phyloP scores from a whole-genome alignment of 2,329 filamentous ascomycete genomes.

The Fusarium camptoceras region DNA sequence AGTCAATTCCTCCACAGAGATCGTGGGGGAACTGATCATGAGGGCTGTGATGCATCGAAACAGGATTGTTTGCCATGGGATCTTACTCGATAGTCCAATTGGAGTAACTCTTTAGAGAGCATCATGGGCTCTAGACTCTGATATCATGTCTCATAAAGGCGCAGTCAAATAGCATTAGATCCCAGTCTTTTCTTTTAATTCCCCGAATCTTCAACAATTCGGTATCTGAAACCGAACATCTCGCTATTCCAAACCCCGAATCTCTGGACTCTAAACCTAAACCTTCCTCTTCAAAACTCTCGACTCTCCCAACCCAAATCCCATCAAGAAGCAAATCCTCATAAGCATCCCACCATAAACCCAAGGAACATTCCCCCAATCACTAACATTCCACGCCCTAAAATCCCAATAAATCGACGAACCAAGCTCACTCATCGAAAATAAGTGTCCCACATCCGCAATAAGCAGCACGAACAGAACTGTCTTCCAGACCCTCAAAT shows the following conservation, averaged over 20 bases:
- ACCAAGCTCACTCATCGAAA: constrained; percentile 71
- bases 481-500: constrained; percentile 76
- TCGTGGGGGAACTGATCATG: constrained; percentile 24
- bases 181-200: constrained; percentile 6
- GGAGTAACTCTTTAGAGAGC: constrained; percentile 13
- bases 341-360: constrained; percentile 74
- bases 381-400: constrained; percentile 73
- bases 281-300: constrained; percentile 43
- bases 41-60: neutral
- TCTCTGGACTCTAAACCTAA: constrained; percentile 37
- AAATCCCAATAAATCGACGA: constrained; percentile 72
- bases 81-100: constrained; percentile 10
- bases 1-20: constrained; percentile 38
- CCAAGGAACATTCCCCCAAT: constrained; percentile 76
- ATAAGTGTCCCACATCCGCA: constrained; percentile 82
- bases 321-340: constrained; percentile 69
- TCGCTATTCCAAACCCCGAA: constrained; percentile 1
- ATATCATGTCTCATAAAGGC: constrained; percentile 7
- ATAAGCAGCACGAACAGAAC: constrained; percentile 75
- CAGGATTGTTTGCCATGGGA: neutral
- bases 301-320: constrained; percentile 61
- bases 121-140: constrained; percentile 12
- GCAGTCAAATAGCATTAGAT: constrained; percentile 7
- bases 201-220: constrained; percentile 17
- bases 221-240: constrained; percentile 32